Conservation (phyloP, 176 grass and related monocot species). For the Zoysia pacifica region DNA sequence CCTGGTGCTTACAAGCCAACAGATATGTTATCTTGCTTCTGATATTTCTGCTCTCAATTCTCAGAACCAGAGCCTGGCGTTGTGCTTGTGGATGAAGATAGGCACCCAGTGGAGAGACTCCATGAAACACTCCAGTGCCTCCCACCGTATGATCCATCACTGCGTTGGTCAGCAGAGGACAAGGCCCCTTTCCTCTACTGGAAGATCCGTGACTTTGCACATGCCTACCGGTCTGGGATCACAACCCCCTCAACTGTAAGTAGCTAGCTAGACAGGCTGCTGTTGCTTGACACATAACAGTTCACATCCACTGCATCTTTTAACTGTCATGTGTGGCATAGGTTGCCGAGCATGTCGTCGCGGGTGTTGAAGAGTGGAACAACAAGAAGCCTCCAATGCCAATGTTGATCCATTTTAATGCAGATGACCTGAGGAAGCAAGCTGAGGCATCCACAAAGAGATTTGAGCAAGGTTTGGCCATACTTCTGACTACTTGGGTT, state of each 20-base stretch:
- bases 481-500: neutral
- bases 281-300: neutral
- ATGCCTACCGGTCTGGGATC: slow-evolving; percentile 70
- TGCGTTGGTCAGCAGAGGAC: slow-evolving; percentile 31
- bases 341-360: slow-evolving; percentile 79
- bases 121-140: slow-evolving; percentile 52
- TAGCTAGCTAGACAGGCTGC: neutral
- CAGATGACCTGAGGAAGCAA: slow-evolving; percentile 76
- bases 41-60: slow-evolving; percentile 10
- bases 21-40: too few relatives aligned
- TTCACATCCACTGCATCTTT: neutral
- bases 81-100: slow-evolving; percentile 60
- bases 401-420: slow-evolving; percentile 71
- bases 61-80: slow-evolving; percentile 68
- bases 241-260: slow-evolving; percentile 73
- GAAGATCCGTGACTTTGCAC: slow-evolving; percentile 91
- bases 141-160: slow-evolving; percentile 44
- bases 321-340: slow-evolving; percentile 34
- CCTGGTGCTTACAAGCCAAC: too few relatives aligned
- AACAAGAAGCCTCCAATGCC: slow-evolving; percentile 70
- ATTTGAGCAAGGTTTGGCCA: slow-evolving; percentile 63
- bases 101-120: slow-evolving; percentile 63
- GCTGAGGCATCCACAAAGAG: slow-evolving; percentile 77
- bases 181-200: slow-evolving; percentile 76
- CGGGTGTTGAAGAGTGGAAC: slow-evolving; percentile 70